phyloP scores from a whole-genome alignment of 2,329 filamentous ascomycete genomes.

The Aspergillus neoniger region DNA sequence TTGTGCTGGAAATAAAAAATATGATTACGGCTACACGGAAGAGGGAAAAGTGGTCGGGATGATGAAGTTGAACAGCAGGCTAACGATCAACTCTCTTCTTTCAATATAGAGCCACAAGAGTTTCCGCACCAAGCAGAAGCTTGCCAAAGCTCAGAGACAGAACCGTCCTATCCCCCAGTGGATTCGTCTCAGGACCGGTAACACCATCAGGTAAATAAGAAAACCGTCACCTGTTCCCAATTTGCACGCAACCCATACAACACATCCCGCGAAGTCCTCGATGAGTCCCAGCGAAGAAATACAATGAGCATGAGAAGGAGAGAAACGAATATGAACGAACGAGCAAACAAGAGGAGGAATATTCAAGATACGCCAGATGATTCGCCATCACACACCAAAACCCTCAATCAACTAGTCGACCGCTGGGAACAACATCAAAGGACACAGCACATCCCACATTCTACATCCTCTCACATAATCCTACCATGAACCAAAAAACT shows the following conservation, averaged over 20 bases:
- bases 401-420: no score
- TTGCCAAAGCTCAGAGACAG: conserved; percentile 99
- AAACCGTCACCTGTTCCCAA: conserved; percentile 6
- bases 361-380: background rate
- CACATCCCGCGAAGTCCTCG: conserved; percentile 13
- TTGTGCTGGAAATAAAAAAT: background rate
- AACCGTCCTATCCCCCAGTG: conserved; percentile 99
- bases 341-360: background rate
- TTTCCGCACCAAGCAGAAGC: conserved; percentile 99
- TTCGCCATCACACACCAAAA: background rate
- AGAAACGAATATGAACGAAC: background rate
- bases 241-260: background rate
- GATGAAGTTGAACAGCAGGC: conserved; percentile 4
- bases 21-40: background rate
- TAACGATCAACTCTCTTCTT: conserved; percentile 13
- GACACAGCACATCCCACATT: background rate
- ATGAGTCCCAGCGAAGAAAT: background rate
- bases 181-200: conserved; percentile 97
- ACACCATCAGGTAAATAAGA: conserved; percentile 92
- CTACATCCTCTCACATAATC: background rate
- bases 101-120: conserved; percentile 89
- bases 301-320: background rate
- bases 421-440: background rate
- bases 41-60: background rate
- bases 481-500: no score